These are phyloP conservation scores for Ophiostoma australiae DNA, from an alignment of 2,329 filamentous ascomycete species.

Conservation along the genomic window DNA sequence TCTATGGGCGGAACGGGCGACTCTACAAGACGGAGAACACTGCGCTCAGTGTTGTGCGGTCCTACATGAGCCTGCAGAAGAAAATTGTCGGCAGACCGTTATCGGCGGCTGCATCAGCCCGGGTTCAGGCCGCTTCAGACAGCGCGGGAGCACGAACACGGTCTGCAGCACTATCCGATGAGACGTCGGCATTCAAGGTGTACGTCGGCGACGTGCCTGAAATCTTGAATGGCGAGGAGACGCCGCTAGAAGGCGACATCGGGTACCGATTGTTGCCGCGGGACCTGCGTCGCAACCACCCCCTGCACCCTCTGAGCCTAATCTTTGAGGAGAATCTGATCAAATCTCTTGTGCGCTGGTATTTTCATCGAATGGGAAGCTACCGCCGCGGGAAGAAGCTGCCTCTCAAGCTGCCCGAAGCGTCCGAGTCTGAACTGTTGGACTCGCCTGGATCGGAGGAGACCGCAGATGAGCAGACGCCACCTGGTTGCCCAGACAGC, in stretches of 20 bases:
- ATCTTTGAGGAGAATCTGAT: conserved; percentile 39
- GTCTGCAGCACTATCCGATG: conserved; percentile 20
- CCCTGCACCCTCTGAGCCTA: conserved; percentile 44
- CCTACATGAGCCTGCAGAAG: conserved; percentile 31
- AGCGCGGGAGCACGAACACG: conserved; percentile 18
- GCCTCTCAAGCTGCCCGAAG: not conserved
- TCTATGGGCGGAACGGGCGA: conserved; percentile 42
- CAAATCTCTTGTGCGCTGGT: conserved; percentile 34
- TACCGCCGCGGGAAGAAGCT: conserved; percentile 20
- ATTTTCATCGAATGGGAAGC: conserved; percentile 40
- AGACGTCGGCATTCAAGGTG: conserved; percentile 40
- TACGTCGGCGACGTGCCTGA: conserved; percentile 42
- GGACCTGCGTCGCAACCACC: conserved; percentile 41
- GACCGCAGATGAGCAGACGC: not conserved
- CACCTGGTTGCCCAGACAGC: not conserved
- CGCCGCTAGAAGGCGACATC: conserved; percentile 35
- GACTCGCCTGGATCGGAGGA: not conserved
- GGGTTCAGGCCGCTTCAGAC: not conserved
- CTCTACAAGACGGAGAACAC: conserved; percentile 45
- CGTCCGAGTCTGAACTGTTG: not conserved
- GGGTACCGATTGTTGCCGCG: conserved; percentile 37
- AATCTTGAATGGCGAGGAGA: conserved; percentile 31
- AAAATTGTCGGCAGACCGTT: not conserved
- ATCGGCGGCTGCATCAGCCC: not conserved
- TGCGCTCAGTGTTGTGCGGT: conserved; percentile 40